Conservation (phyloP, 2,329 filamentous ascomycete species). For the Beauveria pseudobassiana region DNA sequence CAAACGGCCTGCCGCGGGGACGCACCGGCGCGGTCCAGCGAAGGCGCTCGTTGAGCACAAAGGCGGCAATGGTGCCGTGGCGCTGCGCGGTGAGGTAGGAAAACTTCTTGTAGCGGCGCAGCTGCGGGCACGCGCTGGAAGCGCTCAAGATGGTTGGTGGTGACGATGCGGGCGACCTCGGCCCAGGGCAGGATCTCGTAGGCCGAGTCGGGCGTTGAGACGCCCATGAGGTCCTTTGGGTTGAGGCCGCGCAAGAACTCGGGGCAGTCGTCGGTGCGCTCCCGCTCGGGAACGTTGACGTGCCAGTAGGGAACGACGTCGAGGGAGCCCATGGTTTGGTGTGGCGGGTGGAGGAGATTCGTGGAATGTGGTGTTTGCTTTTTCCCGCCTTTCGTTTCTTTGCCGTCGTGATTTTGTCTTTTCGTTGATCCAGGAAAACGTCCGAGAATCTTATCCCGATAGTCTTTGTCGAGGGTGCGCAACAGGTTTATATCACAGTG, state of each 20-base stretch:
- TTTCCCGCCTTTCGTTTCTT: not conserved
- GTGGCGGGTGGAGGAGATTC: not conserved
- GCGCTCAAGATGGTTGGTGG: slow-evolving; percentile 59
- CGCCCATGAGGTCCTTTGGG: slow-evolving; percentile 61
- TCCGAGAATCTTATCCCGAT: too few relatives aligned
- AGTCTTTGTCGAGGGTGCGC: not conserved
- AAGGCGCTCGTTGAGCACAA: slow-evolving; percentile 63
- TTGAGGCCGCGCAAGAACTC: slow-evolving; percentile 56
- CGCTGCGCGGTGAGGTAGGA: slow-evolving; percentile 53
- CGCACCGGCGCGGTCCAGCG: slow-evolving; percentile 51
- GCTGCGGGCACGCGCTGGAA: slow-evolving; percentile 73
- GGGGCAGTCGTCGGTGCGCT: slow-evolving; percentile 62
- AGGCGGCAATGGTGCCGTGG: slow-evolving; percentile 72
- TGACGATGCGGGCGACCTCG: slow-evolving; percentile 56
- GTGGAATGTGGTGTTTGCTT: not conserved
- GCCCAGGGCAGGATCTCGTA: slow-evolving; percentile 63
- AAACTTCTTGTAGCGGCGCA: slow-evolving; percentile 71
- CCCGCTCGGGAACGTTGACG: slow-evolving; percentile 59
- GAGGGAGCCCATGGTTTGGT: slow-evolving; percentile 28
- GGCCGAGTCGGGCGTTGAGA: slow-evolving; percentile 61
- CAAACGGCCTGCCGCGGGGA: slow-evolving; percentile 32
- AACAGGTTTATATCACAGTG: not conserved
- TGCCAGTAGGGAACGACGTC: slow-evolving; percentile 64
- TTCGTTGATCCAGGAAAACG: not conserved
- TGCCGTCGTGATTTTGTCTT: too few relatives aligned